These are phyloP conservation scores for Actinomucor elegans DNA, from an alignment of 371 early-diverging fungal species.

Conservation along the genomic window DNA sequence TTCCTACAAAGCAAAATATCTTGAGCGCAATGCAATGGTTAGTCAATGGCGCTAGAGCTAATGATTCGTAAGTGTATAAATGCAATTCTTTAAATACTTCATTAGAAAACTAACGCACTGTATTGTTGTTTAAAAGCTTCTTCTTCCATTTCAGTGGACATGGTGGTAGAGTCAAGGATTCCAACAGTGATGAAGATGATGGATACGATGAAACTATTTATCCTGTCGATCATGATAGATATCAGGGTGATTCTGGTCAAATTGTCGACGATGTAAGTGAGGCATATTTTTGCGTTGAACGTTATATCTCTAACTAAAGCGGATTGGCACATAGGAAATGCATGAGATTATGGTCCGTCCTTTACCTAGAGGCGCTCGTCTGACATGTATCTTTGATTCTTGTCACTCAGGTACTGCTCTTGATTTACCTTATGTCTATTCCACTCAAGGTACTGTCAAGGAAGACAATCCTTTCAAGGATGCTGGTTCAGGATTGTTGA, in stretches of 20 bases:
- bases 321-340: constrained; percentile 63
- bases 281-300: neutral
- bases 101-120: too few relatives aligned
- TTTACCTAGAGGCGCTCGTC: constrained; percentile 78
- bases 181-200: constrained; percentile 86
- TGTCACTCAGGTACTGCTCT: constrained; percentile 88
- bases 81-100: too few relatives aligned
- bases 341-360: constrained; percentile 81
- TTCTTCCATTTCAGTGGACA: constrained; percentile 93
- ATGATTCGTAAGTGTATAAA: constrained; percentile 68
- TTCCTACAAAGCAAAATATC: constrained; percentile 87
- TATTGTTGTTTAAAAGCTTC: constrained; percentile 45
- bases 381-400: constrained; percentile 87
- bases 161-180: constrained; percentile 73
- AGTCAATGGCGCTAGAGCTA: constrained; percentile 73
- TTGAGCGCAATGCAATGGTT: constrained; percentile 89
- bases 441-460: constrained; percentile 67
- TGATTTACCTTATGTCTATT: constrained; percentile 85
- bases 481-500: constrained; percentile 45
- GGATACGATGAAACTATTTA: constrained; percentile 64
- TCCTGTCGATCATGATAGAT: constrained; percentile 81
- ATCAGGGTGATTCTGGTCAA: constrained; percentile 53
- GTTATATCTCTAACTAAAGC: constrained; percentile 7
- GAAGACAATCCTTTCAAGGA: constrained; percentile 48
- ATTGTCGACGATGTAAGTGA: constrained; percentile 82